Conservation (phyloP, 768 basidiomycete genomes). For the Lenzites betulinus region DNA sequence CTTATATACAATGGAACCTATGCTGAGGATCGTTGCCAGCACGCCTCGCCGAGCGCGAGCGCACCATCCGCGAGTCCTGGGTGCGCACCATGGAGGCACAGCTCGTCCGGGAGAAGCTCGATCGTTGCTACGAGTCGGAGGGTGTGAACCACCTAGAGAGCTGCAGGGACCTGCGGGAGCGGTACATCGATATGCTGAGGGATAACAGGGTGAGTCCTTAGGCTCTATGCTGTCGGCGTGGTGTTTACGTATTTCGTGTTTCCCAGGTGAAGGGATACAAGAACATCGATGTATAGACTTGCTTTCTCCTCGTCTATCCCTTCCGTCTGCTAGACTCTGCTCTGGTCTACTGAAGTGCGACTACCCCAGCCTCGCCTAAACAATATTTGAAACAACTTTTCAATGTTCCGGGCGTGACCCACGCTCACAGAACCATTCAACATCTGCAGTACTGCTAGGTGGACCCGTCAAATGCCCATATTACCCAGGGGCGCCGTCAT, state of each 20-base stretch:
- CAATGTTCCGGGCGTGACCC: no score
- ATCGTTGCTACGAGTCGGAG: slow-evolving; percentile 87
- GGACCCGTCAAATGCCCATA: neutral
- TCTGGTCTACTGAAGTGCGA: neutral
- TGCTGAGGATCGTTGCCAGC: slow-evolving; percentile 42
- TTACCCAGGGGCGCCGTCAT: neutral
- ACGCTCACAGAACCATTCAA: no score
- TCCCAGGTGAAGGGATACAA: slow-evolving; percentile 86
- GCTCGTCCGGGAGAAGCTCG: slow-evolving; percentile 84
- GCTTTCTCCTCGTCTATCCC: neutral
- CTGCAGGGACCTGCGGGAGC: slow-evolving; percentile 84
- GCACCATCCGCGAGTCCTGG: slow-evolving; percentile 88
- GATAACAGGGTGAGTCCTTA: slow-evolving; percentile 71
- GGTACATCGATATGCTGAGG: slow-evolving; percentile 76
- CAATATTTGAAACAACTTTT: no score
- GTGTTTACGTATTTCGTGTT: neutral
- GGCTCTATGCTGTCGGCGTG: neutral
- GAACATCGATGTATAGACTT: slow-evolving; percentile 57
- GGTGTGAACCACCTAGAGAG: slow-evolving; percentile 91
- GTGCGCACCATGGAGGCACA: slow-evolving; percentile 91
- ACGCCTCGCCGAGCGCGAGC: slow-evolving; percentile 68
- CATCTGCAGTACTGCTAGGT: no score
- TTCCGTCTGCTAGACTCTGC: neutral
- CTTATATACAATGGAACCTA: neutral
- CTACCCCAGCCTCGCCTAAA: no score